Evolutionary conservation across 2,329 filamentous ascomycete species (phyloP).

Genomic region (Penicillium sp.): DNA sequence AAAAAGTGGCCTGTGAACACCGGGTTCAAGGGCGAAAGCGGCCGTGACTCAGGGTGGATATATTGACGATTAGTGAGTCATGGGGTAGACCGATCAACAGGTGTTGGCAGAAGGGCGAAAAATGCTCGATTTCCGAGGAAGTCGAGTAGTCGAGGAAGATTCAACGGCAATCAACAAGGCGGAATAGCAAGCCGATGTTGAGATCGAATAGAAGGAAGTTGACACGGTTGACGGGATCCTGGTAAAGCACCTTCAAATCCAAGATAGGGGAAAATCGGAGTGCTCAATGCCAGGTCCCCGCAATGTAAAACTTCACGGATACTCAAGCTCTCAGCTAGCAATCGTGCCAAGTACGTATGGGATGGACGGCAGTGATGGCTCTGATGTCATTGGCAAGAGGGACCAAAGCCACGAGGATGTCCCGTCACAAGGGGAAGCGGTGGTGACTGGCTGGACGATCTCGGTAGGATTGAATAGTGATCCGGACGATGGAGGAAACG

Average conservation of each 20-base stretch:
- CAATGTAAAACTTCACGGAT: conserved; percentile 5
- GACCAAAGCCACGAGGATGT: no score
- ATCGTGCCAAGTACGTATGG: conserved; percentile 2
- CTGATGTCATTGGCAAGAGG: no score
- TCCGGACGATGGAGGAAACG: background rate
- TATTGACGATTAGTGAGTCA: conserved; percentile 27
- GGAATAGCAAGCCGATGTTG: no score
- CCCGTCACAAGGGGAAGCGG: no score
- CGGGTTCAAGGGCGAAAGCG: conserved; percentile 29
- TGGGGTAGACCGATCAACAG: conserved; percentile 16
- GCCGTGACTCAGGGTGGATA: conserved; percentile 29
- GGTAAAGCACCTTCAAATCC: conserved; percentile 22
- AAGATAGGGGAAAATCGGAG: conserved; percentile 16
- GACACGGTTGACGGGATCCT: conserved; percentile 15
- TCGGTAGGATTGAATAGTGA: no score
- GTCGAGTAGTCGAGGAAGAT: background rate
- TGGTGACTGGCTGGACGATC: background rate
- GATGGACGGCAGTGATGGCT: no score
- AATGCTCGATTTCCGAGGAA: conserved; percentile 3
- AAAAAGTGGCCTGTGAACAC: conserved; percentile 33
- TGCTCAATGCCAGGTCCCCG: conserved; percentile 24
- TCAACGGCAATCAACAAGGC: background rate
- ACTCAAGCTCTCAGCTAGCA: background rate
- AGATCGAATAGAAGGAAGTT: no score
- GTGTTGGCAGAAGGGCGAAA: conserved; percentile 4